Evolutionary conservation across 2,329 filamentous ascomycete species (phyloP).

Genomic region (Ophiostoma sp.): DNA sequence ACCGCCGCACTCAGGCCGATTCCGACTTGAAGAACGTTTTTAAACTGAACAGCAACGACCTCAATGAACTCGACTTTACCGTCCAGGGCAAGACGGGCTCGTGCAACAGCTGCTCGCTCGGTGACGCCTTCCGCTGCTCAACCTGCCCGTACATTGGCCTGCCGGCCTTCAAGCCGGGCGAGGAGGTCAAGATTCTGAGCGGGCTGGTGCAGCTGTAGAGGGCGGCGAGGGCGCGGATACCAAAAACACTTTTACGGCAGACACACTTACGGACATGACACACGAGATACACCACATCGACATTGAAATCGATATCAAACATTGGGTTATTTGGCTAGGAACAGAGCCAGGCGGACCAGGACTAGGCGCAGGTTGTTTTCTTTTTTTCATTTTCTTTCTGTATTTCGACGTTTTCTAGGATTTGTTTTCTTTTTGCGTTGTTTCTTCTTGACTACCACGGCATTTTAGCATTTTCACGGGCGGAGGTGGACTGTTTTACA

Average conservation of each 20-base stretch:
- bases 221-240: background rate
- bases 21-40: constrained; percentile 45
- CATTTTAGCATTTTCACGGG: constrained; percentile 1
- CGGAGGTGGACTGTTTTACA: background rate
- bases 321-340: constrained; percentile 9
- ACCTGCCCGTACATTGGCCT: constrained; percentile 82
- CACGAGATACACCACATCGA: constrained; percentile 1
- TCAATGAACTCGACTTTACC: constrained; percentile 92
- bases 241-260: background rate
- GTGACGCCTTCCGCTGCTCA: constrained; percentile 81
- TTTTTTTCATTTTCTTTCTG: background rate
- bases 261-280: background rate
- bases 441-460: background rate
- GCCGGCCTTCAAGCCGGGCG: constrained; percentile 93
- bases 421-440: background rate
- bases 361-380: constrained; percentile 14
- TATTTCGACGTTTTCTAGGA: background rate
- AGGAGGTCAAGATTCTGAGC: constrained; percentile 86
- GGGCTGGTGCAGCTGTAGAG: constrained; percentile 76
- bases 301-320: background rate
- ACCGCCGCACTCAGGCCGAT: constrained; percentile 39
- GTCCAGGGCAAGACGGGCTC: constrained; percentile 96
- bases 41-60: constrained; percentile 73
- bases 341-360: constrained; percentile 12
- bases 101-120: constrained; percentile 83